These are phyloP conservation scores for Phycomyces nitens DNA, from an alignment of 192 early-diverging fungal species.

Conservation along the genomic window DNA sequence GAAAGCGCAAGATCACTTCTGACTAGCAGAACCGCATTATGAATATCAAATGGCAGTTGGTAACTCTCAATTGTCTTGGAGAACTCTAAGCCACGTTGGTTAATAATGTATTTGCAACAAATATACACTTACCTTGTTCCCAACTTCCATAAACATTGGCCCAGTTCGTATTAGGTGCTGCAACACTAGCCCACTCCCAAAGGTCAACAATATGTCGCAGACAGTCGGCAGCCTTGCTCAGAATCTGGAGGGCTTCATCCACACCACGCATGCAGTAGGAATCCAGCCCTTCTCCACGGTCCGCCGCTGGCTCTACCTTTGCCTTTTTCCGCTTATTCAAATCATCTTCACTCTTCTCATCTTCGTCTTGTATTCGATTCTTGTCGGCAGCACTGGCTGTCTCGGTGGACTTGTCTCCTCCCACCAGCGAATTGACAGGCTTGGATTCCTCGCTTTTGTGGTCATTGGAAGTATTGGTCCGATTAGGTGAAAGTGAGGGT, in stretches of 20 bases:
- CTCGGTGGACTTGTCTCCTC: too few relatives aligned
- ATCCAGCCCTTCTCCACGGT: conserved; percentile 13
- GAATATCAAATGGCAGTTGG: conserved; percentile 30
- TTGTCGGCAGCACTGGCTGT: too few relatives aligned
- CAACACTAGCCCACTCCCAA: conserved; percentile 18
- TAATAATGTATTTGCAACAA: not conserved
- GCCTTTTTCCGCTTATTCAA: too few relatives aligned
- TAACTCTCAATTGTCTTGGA: conserved; percentile 17
- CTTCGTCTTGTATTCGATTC: too few relatives aligned
- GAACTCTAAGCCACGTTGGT: conserved; percentile 7
- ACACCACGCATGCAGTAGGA: conserved; percentile 24
- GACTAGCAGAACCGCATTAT: conserved; percentile 27
- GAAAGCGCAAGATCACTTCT: conserved; percentile 33
- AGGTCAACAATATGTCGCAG: conserved; percentile 24
- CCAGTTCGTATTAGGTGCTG: not conserved
- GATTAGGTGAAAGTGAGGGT: not conserved
- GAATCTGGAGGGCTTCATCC: conserved; percentile 20
- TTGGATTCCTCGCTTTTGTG: too few relatives aligned
- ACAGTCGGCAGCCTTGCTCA: conserved; percentile 26
- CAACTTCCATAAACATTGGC: conserved; percentile 5
- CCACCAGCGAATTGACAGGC: too few relatives aligned
- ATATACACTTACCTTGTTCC: conserved; percentile 21
- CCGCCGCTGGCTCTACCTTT: not conserved
- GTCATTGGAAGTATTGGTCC: too few relatives aligned
- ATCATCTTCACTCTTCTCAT: too few relatives aligned